Conservation (phyloP, 1,284 basidiomycete genomes). For the Apiotrichum gracile region DNA sequence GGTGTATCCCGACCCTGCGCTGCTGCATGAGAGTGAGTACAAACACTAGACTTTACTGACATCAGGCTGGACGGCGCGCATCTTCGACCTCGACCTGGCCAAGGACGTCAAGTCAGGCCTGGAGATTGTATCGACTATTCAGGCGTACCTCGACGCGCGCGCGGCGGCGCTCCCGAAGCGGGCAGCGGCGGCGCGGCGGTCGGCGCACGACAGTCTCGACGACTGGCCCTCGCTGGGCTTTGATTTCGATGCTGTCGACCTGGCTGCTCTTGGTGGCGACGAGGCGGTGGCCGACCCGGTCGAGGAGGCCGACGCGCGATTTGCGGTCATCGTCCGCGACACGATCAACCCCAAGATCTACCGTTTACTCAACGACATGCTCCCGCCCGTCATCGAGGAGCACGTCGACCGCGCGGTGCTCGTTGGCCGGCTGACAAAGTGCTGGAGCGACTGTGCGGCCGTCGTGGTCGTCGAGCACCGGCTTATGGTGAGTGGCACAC, state of each 20-base stretch:
- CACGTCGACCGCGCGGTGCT: conserved; percentile 34
- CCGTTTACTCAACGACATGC: conserved; percentile 55
- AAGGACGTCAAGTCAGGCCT: conserved; percentile 53
- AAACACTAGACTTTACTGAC: not conserved
- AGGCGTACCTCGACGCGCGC: conserved; percentile 62
- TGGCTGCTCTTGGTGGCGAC: conserved; percentile 28
- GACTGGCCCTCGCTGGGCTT: conserved; percentile 46
- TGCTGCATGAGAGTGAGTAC: conserved; percentile 59
- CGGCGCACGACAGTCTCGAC: conserved; percentile 65
- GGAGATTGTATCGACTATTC: conserved; percentile 58
- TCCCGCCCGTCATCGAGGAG: conserved; percentile 40
- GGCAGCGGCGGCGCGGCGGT: conserved; percentile 43
- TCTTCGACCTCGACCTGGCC: conserved; percentile 55
- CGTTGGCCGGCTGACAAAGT: conserved; percentile 59
- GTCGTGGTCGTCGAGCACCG: conserved; percentile 60
- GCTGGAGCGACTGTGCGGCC: conserved; percentile 69
- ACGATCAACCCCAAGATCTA: conserved; percentile 60
- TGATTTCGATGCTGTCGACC: conserved; percentile 36
- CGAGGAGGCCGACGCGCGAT: conserved; percentile 32
- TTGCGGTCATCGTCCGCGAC: conserved; percentile 54
- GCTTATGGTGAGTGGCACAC: conserved; percentile 48
- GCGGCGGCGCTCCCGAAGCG: conserved; percentile 52
- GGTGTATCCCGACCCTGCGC: conserved; percentile 61
- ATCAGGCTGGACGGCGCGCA: conserved; percentile 59
- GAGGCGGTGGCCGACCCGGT: conserved; percentile 27